Evolutionary conservation across 345 rosid species (phyloP).

Genomic region (Salix caprea): DNA sequence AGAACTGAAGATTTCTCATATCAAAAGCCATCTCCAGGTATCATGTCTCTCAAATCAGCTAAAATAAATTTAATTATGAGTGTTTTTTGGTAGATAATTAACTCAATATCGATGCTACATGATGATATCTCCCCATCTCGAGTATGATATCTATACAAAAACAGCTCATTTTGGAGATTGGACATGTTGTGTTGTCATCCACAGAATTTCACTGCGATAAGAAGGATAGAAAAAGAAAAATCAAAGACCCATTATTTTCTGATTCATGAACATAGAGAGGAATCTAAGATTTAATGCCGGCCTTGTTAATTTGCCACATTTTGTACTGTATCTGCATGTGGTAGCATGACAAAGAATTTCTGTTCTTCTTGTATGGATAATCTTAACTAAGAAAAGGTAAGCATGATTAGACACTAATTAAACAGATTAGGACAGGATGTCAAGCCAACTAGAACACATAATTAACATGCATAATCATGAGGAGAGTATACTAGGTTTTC

Average conservation of each 20-base stretch:
- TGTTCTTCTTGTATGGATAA: not conserved
- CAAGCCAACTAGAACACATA: not conserved
- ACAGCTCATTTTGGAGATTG: not conserved
- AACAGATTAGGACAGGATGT: not conserved
- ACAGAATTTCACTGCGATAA: not conserved
- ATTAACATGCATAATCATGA: too few relatives aligned
- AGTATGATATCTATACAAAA: not conserved
- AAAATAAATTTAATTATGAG: not conserved
- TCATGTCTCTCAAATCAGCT: not conserved
- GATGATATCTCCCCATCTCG: not conserved
- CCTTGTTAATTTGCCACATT: not conserved
- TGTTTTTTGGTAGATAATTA: not conserved
- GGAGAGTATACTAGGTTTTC: not conserved
- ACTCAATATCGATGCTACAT: not conserved
- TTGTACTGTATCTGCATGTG: not conserved
- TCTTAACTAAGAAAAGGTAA: not conserved
- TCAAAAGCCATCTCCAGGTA: conserved; percentile 61
- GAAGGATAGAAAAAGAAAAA: not conserved
- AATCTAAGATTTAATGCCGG: not conserved
- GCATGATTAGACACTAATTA: not conserved
- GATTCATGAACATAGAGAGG: not conserved
- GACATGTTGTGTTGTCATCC: not conserved
- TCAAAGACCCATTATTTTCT: not conserved
- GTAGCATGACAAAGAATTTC: not conserved
- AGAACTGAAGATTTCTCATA: conserved; percentile 42